Evolutionary conservation across 257 asterid species (phyloP).

Genomic region (Primulina huaijiensis): DNA sequence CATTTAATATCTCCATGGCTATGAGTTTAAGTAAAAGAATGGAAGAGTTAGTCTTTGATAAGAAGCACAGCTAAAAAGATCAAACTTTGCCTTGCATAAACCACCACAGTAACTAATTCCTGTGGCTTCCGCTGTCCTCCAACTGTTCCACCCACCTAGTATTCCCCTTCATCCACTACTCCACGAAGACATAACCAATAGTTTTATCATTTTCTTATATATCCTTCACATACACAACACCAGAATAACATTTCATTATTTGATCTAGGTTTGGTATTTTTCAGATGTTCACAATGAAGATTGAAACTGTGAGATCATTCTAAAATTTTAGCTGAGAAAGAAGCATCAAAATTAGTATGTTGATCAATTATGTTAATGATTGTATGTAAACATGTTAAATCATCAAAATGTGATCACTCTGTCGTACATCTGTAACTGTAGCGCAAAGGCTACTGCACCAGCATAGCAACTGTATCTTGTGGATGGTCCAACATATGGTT

Average conservation of each 20-base stretch:
- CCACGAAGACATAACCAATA: not conserved
- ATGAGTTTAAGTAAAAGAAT: not conserved
- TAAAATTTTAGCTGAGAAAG: not conserved
- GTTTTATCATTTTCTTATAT: not conserved
- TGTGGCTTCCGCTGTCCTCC: not conserved
- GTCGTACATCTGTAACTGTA: not conserved
- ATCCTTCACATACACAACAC: not conserved
- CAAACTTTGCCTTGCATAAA: not conserved
- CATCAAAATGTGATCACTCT: not conserved
- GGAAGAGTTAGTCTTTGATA: not conserved
- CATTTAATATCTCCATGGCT: slow-evolving; percentile 17
- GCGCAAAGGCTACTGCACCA: not conserved
- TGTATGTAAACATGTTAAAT: not conserved
- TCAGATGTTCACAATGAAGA: not conserved
- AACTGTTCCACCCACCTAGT: not conserved
- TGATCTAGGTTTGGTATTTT: not conserved
- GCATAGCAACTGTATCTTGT: not conserved
- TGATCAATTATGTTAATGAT: not conserved
- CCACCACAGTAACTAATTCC: not conserved
- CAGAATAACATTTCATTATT: not conserved
- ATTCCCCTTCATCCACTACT: not conserved
- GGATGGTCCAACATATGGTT: not conserved
- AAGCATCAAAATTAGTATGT: not conserved
- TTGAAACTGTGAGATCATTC: not conserved
- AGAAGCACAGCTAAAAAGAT: not conserved